Percentiles rank a stretch among this genome's conserved stretches.
These are phyloP conservation scores for Populus tomentosa DNA, from an alignment of 441 rosid species.

Conservation along the genomic window DNA sequence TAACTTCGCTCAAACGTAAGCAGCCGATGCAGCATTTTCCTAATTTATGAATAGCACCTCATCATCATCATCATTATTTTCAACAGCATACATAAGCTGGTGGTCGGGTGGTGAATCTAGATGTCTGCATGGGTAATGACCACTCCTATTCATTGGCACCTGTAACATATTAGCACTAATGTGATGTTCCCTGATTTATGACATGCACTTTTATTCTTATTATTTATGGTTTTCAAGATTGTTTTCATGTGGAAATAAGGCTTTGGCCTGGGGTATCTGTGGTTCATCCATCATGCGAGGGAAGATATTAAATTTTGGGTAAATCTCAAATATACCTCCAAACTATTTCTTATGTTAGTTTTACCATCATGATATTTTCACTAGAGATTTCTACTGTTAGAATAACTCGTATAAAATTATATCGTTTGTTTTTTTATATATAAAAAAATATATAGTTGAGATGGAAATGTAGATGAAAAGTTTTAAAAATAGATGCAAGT, in stretches of 20 bases:
- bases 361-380: neutral
- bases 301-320: neutral
- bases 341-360: too few species aligned
- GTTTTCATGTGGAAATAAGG: too few species aligned
- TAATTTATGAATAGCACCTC: neutral
- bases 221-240: neutral
- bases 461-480: too few species aligned
- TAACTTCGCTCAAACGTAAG: neutral
- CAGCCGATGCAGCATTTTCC: neutral
- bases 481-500: too few species aligned
- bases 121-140: neutral
- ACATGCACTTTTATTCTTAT: neutral
- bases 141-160: neutral
- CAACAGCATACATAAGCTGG: neutral
- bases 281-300: neutral
- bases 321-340: neutral
- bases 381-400: too few species aligned
- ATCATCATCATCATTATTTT: neutral
- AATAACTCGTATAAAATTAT: neutral
- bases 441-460: too few species aligned
- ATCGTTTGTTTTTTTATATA: neutral
- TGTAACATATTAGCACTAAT: constrained; percentile 1
- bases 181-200: neutral
- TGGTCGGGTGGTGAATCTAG: neutral
- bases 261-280: too few species aligned